A percentile compares a stretch with the other conserved stretches of the same genome.
phyloP scores from a whole-genome alignment of 495 filamentous ascomycete species.

The Baudoinia panamericana region DNA sequence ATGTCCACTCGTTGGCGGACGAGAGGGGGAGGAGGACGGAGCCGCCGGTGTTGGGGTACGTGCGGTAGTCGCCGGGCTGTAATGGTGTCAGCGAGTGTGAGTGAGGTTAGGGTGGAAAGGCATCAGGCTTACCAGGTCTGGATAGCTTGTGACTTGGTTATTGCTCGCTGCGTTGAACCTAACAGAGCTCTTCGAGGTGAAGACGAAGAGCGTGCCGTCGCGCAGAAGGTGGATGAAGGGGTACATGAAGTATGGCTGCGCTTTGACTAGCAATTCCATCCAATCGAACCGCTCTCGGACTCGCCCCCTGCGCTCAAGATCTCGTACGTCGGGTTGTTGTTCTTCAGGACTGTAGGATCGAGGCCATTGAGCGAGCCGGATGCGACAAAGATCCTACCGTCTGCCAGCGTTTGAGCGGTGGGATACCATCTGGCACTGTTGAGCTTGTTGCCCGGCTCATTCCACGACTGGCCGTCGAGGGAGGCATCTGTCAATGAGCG shows the following conservation, averaged over 20 bases:
- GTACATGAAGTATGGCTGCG: conserved; percentile 56
- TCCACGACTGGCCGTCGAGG: conserved; percentile 41
- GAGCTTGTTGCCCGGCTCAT: conserved; percentile 44
- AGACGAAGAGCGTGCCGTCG: conserved; percentile 45
- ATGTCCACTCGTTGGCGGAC: conserved; percentile 38
- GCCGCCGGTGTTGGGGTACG: conserved; percentile 51
- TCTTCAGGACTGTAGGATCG: conserved; percentile 39
- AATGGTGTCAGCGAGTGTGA: not conserved
- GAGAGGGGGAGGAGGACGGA: conserved; percentile 45
- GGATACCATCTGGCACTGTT: conserved; percentile 46
- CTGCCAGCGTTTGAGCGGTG: conserved; percentile 44
- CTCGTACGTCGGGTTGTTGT: conserved; percentile 55
- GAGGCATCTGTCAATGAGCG: conserved; percentile 37
- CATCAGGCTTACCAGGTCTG: conserved; percentile 37
- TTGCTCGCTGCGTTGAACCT: conserved; percentile 38
- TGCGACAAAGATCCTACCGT: conserved; percentile 45
- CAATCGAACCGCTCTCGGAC: conserved; percentile 32
- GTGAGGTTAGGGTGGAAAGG: not conserved
- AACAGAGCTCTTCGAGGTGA: conserved; percentile 42
- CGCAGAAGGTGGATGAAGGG: conserved; percentile 48
- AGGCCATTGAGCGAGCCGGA: conserved; percentile 49
- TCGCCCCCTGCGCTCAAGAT: conserved; percentile 37
- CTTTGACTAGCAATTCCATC: conserved; percentile 41
- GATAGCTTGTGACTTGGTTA: conserved; percentile 31
- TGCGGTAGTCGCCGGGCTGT: conserved; percentile 42